Percentiles rank a stretch among this genome's conserved stretches.
These are phyloP conservation scores for Capsicum rhomboideum DNA, from an alignment of 257 asterid genomes.

Conservation along the genomic window DNA sequence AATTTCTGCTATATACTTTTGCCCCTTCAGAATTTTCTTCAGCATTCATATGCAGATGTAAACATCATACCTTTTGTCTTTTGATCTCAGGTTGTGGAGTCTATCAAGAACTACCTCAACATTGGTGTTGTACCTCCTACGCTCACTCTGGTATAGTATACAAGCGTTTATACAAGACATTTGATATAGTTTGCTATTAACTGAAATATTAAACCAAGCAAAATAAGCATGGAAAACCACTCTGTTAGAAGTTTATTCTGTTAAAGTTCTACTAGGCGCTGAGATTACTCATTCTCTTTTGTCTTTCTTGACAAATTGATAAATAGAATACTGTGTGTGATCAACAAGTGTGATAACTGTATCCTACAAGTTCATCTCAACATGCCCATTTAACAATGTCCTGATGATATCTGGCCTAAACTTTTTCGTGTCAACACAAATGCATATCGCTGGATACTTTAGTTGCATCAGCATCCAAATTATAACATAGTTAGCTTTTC, in stretches of 20 bases:
- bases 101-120: slow-evolving; percentile 38
- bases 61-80: background rate
- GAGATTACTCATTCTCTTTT: background rate
- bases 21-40: background rate
- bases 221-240: background rate
- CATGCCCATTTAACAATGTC: background rate
- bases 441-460: background rate
- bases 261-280: background rate
- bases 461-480: background rate
- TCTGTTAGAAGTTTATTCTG: background rate
- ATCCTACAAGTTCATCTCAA: background rate
- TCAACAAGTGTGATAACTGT: background rate
- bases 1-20: background rate
- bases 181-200: background rate
- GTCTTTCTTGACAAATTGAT: background rate
- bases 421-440: background rate
- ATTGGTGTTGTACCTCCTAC: slow-evolving; percentile 38
- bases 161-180: background rate
- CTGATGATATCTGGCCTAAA: background rate
- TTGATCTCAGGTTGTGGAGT: slow-evolving; percentile 38
- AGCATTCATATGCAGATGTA: background rate
- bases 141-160: slow-evolving; percentile 31
- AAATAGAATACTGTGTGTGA: background rate
- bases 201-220: background rate
- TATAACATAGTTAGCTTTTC: background rate